Percentiles rank a stretch among this genome's conserved stretches.
phyloP scores from a whole-genome alignment of 768 basidiomycete genomes.

The Boletus barrowsii region DNA sequence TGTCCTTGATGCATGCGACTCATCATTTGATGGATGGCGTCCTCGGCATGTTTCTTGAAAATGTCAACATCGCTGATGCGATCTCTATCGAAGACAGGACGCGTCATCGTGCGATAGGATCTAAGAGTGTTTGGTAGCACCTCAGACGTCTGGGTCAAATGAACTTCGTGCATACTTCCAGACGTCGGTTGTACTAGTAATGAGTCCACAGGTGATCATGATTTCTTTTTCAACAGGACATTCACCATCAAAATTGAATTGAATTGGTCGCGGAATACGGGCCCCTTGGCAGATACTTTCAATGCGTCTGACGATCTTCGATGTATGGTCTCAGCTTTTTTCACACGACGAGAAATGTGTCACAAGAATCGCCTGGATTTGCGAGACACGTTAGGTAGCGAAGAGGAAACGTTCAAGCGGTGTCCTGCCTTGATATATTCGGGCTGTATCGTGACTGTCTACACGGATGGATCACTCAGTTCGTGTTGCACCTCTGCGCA shows the following conservation, averaged over 20 bases:
- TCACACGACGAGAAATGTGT: constrained; percentile 36
- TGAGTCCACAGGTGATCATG: too few species aligned
- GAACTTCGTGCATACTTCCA: constrained; percentile 34
- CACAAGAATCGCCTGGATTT: constrained; percentile 33
- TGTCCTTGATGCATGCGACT: constrained; percentile 33
- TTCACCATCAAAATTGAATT: constrained; percentile 10
- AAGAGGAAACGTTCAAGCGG: neutral
- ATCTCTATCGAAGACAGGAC: constrained; percentile 41
- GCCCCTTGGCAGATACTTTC: constrained; percentile 11
- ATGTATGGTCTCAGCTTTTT: constrained; percentile 29
- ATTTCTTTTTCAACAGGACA: too few species aligned
- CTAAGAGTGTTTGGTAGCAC: constrained; percentile 15
- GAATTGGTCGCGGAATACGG: constrained; percentile 24
- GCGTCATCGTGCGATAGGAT: constrained; percentile 42
- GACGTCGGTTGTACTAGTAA: too few species aligned
- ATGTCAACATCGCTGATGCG: constrained; percentile 40
- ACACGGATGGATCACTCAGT: too few species aligned
- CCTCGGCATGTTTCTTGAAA: constrained; percentile 36
- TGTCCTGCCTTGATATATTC: too few species aligned
- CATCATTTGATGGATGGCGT: constrained; percentile 34
- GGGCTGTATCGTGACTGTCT: too few species aligned
- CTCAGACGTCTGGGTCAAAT: neutral
- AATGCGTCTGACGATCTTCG: neutral
- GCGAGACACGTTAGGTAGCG: neutral
- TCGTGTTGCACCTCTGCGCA: too few species aligned